Base-by-base conservation (phyloP, 1,284 basidiomycete genomes). In the Anthracocystis walkeri region DNA sequence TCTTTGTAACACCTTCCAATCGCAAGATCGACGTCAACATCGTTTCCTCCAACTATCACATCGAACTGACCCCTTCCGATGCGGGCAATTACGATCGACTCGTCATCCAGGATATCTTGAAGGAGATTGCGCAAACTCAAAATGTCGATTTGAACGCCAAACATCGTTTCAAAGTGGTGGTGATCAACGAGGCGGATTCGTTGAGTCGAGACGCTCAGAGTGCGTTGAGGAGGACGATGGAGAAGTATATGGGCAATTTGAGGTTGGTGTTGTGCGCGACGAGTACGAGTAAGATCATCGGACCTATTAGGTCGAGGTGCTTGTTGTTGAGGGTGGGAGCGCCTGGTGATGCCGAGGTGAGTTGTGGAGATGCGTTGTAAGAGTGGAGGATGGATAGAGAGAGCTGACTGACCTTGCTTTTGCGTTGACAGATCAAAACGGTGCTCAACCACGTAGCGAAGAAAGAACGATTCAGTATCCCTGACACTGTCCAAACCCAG, bases 91-190 rank as follows among this genome's bases (percentile, higher is more conserved):
- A 93, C 82, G 96, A 99, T 85, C 89, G 97, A 67, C 90, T 96
- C 0, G 93, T 99, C 50, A 95, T 99, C 56, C 97, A 99, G 84
- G 96, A 99, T 79, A 90, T 99, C 58, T 87, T 99, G 69, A 99
- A 99, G 86, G 96, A 99, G 86, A 98, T 99, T 80, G 97, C 97
- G 3, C 95, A 98, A 86, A 99, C 96, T 3, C 96, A 99, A 84
- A 96, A 98, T 84, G 94, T 99, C 7, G 96, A 99, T 86, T 86
- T 97, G 74, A 94, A 90, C 82, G 96, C 97, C 0, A 95, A 93
- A 84, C 95, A 98, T 81, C 89, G 93, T 63, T 99, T 99, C 87
- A 99, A 99, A 88, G 96, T 96, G n/a, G 96, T 99, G 49, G 90
- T 99, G 65, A 98, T 99, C 85, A 97, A 99, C 82, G 96, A 98